Percentiles rank a stretch among this genome's conserved stretches.
Conservation (phyloP, 2,329 filamentous ascomycete genomes). For the Celoporthe dispersa region DNA sequence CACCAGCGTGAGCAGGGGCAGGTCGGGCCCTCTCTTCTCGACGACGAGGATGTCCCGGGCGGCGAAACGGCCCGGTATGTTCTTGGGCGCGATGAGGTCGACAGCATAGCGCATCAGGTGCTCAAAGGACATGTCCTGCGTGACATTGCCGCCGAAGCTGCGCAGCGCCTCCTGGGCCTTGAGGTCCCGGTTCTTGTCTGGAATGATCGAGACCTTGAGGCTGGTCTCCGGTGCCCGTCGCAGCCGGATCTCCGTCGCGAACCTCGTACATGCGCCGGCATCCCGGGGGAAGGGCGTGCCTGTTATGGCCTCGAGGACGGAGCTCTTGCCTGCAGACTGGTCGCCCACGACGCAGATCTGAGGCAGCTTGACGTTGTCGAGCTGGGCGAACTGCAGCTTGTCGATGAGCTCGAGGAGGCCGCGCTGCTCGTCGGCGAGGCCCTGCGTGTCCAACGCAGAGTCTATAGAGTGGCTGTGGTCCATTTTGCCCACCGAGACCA, state of each 20-base stretch:
- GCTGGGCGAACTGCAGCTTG: constrained; percentile 42
- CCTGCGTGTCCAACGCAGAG: constrained; percentile 53
- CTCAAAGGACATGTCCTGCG: constrained; percentile 51
- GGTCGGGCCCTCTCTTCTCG: constrained; percentile 62
- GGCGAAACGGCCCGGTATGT: constrained; percentile 54
- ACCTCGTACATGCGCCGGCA: constrained; percentile 64
- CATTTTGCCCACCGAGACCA: constrained; percentile 24
- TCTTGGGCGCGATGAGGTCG: constrained; percentile 55
- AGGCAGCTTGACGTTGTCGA: constrained; percentile 51
- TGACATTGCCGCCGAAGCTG: constrained; percentile 53
- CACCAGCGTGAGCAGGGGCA: constrained; percentile 64
- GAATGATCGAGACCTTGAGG: constrained; percentile 59
- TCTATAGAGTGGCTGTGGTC: constrained; percentile 45
- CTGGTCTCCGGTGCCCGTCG: constrained; percentile 50
- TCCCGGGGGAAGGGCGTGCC: constrained; percentile 64
- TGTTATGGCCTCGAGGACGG: constrained; percentile 66
- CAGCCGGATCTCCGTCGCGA: constrained; percentile 64
- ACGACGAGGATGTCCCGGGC: constrained; percentile 60
- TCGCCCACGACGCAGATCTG: constrained; percentile 69
- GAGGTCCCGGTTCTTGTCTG: constrained; percentile 52
- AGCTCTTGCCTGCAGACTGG: constrained; percentile 68
- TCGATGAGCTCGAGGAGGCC: constrained; percentile 60
- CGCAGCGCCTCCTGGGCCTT: constrained; percentile 52
- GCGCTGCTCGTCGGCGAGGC: constrained; percentile 58
- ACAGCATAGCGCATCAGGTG: constrained; percentile 56